Evolutionary conservation across 768 basidiomycete species (phyloP).

Genomic region (Hortiboletus campestris): DNA sequence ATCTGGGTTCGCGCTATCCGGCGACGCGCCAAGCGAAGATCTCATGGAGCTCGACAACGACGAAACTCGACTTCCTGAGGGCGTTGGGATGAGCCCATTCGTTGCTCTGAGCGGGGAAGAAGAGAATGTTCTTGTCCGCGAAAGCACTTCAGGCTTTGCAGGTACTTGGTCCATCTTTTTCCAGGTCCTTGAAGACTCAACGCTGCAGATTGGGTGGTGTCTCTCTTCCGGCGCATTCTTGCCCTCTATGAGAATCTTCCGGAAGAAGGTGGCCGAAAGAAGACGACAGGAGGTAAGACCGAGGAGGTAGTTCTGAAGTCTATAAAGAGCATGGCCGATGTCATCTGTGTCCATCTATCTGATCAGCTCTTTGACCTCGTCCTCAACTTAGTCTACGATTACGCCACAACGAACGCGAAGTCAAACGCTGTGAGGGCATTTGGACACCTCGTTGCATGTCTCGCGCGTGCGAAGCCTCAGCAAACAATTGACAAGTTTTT

Average conservation of each 20-base stretch:
- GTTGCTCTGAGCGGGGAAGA: conserved; percentile 54
- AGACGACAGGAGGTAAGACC: conserved; percentile 80
- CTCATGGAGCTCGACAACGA: conserved; percentile 53
- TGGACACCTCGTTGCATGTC: conserved; percentile 81
- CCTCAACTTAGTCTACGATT: conserved; percentile 80
- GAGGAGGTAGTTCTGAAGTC: conserved; percentile 74
- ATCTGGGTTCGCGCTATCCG: conserved; percentile 52
- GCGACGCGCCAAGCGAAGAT: conserved; percentile 52
- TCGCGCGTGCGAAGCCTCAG: conserved; percentile 75
- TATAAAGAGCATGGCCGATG: conserved; percentile 76
- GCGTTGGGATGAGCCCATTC: conserved; percentile 37
- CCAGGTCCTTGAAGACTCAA: neutral
- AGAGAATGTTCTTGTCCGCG: conserved; percentile 68
- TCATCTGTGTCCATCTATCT: conserved; percentile 69
- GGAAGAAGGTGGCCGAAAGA: conserved; percentile 88
- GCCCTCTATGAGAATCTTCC: conserved; percentile 90
- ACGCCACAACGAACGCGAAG: conserved; percentile 85
- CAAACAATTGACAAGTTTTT: conserved; percentile 80
- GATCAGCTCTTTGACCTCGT: conserved; percentile 77
- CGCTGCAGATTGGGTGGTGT: conserved; percentile 70
- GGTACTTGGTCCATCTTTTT: conserved; percentile 40
- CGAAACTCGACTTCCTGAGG: conserved; percentile 49
- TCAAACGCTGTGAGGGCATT: conserved; percentile 91
- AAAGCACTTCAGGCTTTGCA: conserved; percentile 77
- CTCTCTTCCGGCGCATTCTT: conserved; percentile 74